Percentiles rank a stretch among this genome's conserved stretches.
Evolutionary conservation across 2,329 filamentous ascomycete species (phyloP).

Genomic region (Cladophialophora carrionii): DNA sequence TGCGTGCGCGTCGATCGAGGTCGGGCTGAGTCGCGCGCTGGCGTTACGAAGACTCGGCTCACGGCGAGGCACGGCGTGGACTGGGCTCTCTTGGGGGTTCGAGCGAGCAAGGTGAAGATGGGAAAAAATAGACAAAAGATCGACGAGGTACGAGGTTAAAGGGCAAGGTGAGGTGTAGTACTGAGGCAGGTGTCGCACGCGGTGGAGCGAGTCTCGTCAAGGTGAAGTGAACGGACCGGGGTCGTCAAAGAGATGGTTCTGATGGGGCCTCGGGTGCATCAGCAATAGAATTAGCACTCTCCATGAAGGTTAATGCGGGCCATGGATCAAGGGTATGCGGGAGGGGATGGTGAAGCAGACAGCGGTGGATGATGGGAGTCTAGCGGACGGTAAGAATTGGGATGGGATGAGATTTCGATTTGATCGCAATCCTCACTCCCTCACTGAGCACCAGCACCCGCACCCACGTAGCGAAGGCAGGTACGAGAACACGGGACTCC

Average conservation of each 20-base stretch:
- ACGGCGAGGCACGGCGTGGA: slow-evolving; percentile 3
- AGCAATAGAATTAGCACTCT: slow-evolving; percentile 15
- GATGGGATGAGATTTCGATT: slow-evolving; percentile 22
- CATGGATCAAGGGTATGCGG: slow-evolving; percentile 14
- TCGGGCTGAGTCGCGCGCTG: slow-evolving; percentile 7
- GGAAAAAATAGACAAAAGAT: slow-evolving; percentile 25
- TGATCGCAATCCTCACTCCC: neutral
- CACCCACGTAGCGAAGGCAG: slow-evolving; percentile 4
- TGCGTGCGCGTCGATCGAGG: slow-evolving; percentile 28
- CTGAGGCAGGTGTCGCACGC: slow-evolving; percentile 12
- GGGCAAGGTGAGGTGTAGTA: slow-evolving; percentile 20
- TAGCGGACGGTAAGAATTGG: slow-evolving; percentile 5
- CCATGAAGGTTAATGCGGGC: slow-evolving; percentile 26
- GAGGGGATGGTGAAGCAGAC: slow-evolving; percentile 24
- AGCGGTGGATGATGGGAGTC: slow-evolving; percentile 18
- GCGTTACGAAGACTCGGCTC: neutral
- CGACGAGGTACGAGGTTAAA: slow-evolving; percentile 20
- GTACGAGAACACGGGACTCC: slow-evolving; percentile 8
- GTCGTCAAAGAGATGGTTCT: slow-evolving; percentile 10
- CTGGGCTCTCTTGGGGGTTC: slow-evolving; percentile 9
- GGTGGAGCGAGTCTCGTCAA: slow-evolving; percentile 23
- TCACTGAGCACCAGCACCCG: neutral
- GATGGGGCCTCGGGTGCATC: slow-evolving; percentile 21
- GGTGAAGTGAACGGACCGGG: slow-evolving; percentile 16
- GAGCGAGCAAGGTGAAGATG: slow-evolving; percentile 22